Conservation (phyloP, 116 monocot species). For the Trichopus zeylanicus region DNA sequence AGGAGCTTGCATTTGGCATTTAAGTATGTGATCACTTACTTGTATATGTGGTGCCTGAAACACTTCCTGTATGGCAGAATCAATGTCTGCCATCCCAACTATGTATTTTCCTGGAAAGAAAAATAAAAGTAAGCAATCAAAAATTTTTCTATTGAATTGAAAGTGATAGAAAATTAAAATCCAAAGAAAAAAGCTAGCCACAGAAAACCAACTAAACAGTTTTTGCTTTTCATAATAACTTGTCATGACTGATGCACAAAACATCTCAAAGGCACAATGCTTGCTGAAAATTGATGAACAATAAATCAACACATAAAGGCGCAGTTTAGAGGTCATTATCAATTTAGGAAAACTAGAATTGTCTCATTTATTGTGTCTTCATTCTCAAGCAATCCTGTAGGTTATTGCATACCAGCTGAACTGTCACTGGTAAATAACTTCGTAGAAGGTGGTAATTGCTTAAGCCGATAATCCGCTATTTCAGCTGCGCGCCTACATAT, state of each 20-base stretch:
- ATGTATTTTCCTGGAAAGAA: slow-evolving; percentile 38
- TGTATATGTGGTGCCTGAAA: slow-evolving; percentile 97
- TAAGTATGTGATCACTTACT: slow-evolving; percentile 18
- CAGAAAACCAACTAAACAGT: neutral
- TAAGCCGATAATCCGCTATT: slow-evolving; percentile 63
- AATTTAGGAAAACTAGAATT: too few species aligned
- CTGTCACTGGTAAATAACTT: neutral
- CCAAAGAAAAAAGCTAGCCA: neutral
- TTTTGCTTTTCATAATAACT: too few species aligned
- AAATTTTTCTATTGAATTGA: neutral
- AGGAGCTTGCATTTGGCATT: neutral
- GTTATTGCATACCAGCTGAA: slow-evolving; percentile 13
- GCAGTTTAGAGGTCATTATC: too few species aligned
- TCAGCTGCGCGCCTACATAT: slow-evolving; percentile 92
- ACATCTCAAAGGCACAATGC: neutral
- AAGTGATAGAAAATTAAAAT: neutral
- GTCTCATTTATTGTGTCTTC: too few species aligned
- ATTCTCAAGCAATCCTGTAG: neutral
- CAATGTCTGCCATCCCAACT: slow-evolving; percentile 67
- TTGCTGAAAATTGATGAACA: too few species aligned
- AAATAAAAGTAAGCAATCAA: neutral
- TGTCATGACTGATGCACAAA: neutral
- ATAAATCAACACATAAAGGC: too few species aligned
- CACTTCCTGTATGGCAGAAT: slow-evolving; percentile 81
- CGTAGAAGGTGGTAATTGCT: slow-evolving; percentile 21